A percentile compares a stretch with the other conserved stretches of the same genome.
Conservation (phyloP, 2,329 filamentous ascomycete genomes). For the Botryotinia convoluta region DNA sequence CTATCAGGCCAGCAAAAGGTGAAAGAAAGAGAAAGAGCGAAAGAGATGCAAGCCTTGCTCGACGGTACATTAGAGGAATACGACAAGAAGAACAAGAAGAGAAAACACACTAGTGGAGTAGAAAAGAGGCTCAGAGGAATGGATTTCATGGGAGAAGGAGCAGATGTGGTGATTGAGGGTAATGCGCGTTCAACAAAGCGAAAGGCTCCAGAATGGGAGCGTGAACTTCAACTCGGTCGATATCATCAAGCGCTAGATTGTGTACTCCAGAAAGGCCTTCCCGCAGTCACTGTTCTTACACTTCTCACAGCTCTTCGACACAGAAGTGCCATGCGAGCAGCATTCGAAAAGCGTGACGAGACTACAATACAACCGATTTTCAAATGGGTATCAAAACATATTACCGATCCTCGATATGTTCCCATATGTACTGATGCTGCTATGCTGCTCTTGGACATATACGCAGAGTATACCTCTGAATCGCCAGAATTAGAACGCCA, state of each 20-base stretch:
- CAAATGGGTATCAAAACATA: conserved; percentile 76
- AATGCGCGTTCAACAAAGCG: conserved; percentile 50
- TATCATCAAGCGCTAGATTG: conserved; percentile 77
- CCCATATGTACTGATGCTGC: conserved; percentile 79
- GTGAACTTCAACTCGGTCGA: conserved; percentile 71
- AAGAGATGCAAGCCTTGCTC: conserved; percentile 80
- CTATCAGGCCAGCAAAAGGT: conserved; percentile 78
- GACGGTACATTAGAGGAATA: conserved; percentile 75
- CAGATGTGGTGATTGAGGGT: conserved; percentile 82
- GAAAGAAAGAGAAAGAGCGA: conserved; percentile 71
- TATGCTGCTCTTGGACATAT: conserved; percentile 80
- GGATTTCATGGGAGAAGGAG: conserved; percentile 79
- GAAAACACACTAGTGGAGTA: conserved; percentile 56
- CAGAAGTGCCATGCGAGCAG: conserved; percentile 77
- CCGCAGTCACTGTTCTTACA: conserved; percentile 65
- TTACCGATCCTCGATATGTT: conserved; percentile 79
- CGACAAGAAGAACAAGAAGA: conserved; percentile 69
- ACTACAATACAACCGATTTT: conserved; percentile 77
- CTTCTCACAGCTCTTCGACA: conserved; percentile 82
- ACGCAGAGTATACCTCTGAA: conserved; percentile 73
- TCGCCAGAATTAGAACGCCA: conserved; percentile 69
- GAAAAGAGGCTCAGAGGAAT: conserved; percentile 65
- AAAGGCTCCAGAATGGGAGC: conserved; percentile 74
- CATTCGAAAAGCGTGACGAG: conserved; percentile 79
- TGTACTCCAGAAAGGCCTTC: conserved; percentile 61